A percentile compares a stretch with the other conserved stretches of the same genome.
These are phyloP conservation scores for Solanum lycopersicoides DNA, from an alignment of 257 asterid species.

Conservation along the genomic window DNA sequence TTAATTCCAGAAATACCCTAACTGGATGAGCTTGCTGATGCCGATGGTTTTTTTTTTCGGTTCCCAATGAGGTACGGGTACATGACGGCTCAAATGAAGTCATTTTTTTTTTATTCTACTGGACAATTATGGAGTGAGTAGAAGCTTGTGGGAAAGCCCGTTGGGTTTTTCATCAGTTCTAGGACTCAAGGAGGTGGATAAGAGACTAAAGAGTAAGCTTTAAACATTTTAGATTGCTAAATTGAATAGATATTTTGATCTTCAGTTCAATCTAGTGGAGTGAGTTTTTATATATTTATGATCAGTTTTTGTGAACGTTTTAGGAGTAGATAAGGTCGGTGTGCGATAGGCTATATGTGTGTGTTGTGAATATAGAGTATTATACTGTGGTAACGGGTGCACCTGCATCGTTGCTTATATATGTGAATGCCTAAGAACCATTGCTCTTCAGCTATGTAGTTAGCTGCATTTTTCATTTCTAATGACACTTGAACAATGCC, in stretches of 20 bases:
- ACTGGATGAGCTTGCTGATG: slow-evolving; percentile 40
- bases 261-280: neutral
- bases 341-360: neutral
- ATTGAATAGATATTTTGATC: neutral
- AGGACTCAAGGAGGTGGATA: slow-evolving; percentile 99
- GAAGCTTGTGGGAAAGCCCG: slow-evolving; percentile 87
- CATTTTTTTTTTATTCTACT: slow-evolving; percentile 86
- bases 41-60: slow-evolving; percentile 77
- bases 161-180: slow-evolving; percentile 92
- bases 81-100: slow-evolving; percentile 98
- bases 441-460: neutral
- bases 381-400: neutral
- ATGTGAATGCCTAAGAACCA: neutral
- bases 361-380: neutral
- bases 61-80: slow-evolving; percentile 87
- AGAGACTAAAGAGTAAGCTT: slow-evolving; percentile 89
- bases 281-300: neutral
- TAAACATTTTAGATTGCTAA: neutral
- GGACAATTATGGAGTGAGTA: slow-evolving; percentile 81
- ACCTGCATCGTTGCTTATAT: neutral
- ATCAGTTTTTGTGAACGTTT: neutral
- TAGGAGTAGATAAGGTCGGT: neutral
- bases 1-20: slow-evolving; percentile 50
- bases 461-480: neutral
- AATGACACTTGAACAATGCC: neutral